phyloP scores from a whole-genome alignment of 1,139 yeast species.

The Pneumocystis murina region DNA sequence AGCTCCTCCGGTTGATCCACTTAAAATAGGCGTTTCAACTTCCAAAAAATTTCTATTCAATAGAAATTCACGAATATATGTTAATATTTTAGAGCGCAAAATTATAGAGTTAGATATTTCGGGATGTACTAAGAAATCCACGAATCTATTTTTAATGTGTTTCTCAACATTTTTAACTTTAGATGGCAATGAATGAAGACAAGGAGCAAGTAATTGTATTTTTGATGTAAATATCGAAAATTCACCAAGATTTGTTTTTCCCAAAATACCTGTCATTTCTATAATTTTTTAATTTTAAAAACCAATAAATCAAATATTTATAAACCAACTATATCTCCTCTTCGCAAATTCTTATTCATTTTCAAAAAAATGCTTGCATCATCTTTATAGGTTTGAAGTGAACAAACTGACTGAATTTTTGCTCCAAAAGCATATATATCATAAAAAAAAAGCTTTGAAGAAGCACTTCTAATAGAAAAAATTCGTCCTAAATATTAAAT shows the following conservation, averaged over 20 bases:
- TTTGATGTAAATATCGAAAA: constrained; percentile 46
- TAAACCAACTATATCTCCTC: background rate
- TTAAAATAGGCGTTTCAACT: constrained; percentile 98
- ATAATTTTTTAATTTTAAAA: constrained; percentile 20
- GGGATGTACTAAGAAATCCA: constrained; percentile 54
- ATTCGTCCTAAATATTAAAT: background rate
- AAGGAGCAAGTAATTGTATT: constrained; percentile 45
- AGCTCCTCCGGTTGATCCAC: constrained; percentile 98
- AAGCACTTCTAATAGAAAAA: background rate
- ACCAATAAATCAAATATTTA: background rate
- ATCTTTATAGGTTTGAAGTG: background rate
- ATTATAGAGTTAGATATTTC: constrained; percentile 36
- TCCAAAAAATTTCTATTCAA: constrained; percentile 49
- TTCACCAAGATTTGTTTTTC: constrained; percentile 63
- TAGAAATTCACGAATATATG: constrained; percentile 44
- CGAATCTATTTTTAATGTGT: constrained; percentile 52
- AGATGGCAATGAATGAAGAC: constrained; percentile 59
- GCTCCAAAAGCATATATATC: background rate
- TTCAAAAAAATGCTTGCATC: background rate
- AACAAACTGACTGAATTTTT: constrained; percentile 2
- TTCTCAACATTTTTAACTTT: constrained; percentile 39
- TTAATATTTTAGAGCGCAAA: constrained; percentile 40
- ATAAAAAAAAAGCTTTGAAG: constrained; percentile 1
- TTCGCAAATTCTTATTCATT: background rate
- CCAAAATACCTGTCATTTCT: constrained; percentile 51